phyloP scores from a whole-genome alignment of 2,329 filamentous ascomycete species.

The Colletotrichum sp. region DNA sequence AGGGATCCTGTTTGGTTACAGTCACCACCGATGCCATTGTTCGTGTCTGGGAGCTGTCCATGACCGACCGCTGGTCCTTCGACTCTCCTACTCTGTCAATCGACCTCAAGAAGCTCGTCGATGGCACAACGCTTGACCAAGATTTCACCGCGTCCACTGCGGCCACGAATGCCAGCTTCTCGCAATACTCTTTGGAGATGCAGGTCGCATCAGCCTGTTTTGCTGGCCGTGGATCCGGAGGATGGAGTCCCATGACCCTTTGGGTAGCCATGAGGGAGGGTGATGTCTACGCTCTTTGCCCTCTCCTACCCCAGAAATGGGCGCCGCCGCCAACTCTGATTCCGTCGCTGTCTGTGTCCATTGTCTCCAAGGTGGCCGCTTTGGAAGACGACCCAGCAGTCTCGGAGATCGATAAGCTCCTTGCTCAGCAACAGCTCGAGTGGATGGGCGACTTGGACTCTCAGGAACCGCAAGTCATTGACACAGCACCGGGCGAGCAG shows the following conservation, averaged over 20 bases:
- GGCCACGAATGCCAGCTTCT: slow-evolving; percentile 81
- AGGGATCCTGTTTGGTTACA: slow-evolving; percentile 83
- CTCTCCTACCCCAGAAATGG: slow-evolving; percentile 87
- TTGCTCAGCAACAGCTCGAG: slow-evolving; percentile 68
- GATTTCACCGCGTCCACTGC: slow-evolving; percentile 81
- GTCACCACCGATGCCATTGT: slow-evolving; percentile 88
- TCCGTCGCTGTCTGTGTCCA: slow-evolving; percentile 81
- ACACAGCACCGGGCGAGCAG: slow-evolving; percentile 53
- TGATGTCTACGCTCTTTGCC: slow-evolving; percentile 92
- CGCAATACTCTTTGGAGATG: slow-evolving; percentile 90
- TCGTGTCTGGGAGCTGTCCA: slow-evolving; percentile 87
- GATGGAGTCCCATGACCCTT: slow-evolving; percentile 95
- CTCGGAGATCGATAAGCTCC: slow-evolving; percentile 56
- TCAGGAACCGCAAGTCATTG: slow-evolving; percentile 64
- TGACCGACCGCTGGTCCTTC: slow-evolving; percentile 86
- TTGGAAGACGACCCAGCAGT: slow-evolving; percentile 64
- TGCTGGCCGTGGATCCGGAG: slow-evolving; percentile 68
- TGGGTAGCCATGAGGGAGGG: slow-evolving; percentile 97
- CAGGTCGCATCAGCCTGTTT: slow-evolving; percentile 92
- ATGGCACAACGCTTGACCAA: slow-evolving; percentile 81
- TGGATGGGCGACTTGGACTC: slow-evolving; percentile 72
- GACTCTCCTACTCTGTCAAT: slow-evolving; percentile 83
- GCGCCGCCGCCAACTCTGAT: slow-evolving; percentile 77
- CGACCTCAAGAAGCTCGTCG: slow-evolving; percentile 87
- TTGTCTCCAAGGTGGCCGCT: slow-evolving; percentile 74